Base-by-base conservation (phyloP, 2,329 filamentous ascomycete species). In the Trichoderma semiorbis region DNA sequence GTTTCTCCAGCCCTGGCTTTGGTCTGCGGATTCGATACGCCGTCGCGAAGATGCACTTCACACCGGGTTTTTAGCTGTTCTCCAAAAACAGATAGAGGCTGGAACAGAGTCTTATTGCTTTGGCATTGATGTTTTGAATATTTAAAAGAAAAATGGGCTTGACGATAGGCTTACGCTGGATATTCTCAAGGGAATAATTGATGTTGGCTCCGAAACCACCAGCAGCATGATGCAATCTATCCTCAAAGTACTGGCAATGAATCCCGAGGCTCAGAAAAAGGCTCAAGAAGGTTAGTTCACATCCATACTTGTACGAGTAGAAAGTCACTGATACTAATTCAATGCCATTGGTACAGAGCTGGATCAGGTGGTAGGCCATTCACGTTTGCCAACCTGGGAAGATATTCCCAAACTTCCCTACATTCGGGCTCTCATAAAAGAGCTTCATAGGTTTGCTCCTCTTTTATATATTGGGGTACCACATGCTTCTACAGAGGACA, bases 331-430 rank as follows among this genome's bases (percentile, higher is more conserved):
- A n/a, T 14, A 34, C 32, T 68, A 3, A 58, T 30, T 21, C 55
- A 24, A 32, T 8, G 18, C 21, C 10, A n/a, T 58, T 12, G 18
- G 6, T 11, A 32, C 82, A 0, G 82, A 85, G 57, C 78, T 88
- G 5, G 84, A 86, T 55, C 71, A 76, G 0, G 79, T 86, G 1
- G 78, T 85, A 30, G 85, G 85, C 3, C 36, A 74, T 0, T 77
- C 80, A n/a, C 79, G 85, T 3, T 68, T 85, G 2, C 86, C 86
- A 0, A 78, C 75, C 3, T 80, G 84, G 74, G 76, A 82, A 0
- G 85, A 88, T 74, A 78, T 80, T 58, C 74, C 77, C 3, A 76
- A 80, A 3, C 78, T 88, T 3, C 85, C 84, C 0, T 88, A 87
- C 14, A 34, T 80, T 2, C 72, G 77, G 7, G 75, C 75, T 2